These are phyloP conservation scores for Niveomyces coronatus DNA, from an alignment of 2,329 filamentous ascomycete species.

Conservation along the genomic window DNA sequence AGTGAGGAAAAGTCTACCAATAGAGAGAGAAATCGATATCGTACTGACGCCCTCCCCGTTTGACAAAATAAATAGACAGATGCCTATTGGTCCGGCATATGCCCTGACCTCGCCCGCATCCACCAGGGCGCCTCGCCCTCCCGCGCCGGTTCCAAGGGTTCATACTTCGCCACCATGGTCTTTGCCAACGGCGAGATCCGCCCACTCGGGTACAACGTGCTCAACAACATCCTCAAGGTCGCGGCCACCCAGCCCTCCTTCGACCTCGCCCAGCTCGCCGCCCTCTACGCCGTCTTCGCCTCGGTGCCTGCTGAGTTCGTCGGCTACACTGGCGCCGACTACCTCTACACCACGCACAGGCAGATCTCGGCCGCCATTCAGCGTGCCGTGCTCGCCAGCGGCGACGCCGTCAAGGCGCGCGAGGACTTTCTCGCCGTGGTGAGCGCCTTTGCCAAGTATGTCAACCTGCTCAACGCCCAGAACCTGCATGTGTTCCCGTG, in stretches of 20 bases:
- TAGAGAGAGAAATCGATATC: background rate
- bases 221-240: conserved; percentile 2
- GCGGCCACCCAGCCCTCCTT: background rate
- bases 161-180: background rate
- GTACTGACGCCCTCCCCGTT: no score
- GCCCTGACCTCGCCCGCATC: background rate
- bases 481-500: background rate
- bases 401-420: background rate
- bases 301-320: background rate
- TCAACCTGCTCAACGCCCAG: conserved; percentile 1
- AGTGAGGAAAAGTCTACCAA: no score
- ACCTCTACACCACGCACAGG: background rate
- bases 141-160: background rate
- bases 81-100: conserved; percentile 1
- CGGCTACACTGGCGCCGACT: background rate
- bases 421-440: background rate
- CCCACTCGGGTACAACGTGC: background rate
- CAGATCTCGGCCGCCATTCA: background rate
- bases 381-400: background rate
- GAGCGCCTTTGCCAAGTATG: conserved; percentile 1
- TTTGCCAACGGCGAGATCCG: background rate
- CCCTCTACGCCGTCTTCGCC: background rate
- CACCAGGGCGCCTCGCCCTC: background rate
- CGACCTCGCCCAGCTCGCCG: background rate
- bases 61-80: no score